phyloP scores from a whole-genome alignment of 2,329 filamentous ascomycete genomes.

The Blumeria graminis region DNA sequence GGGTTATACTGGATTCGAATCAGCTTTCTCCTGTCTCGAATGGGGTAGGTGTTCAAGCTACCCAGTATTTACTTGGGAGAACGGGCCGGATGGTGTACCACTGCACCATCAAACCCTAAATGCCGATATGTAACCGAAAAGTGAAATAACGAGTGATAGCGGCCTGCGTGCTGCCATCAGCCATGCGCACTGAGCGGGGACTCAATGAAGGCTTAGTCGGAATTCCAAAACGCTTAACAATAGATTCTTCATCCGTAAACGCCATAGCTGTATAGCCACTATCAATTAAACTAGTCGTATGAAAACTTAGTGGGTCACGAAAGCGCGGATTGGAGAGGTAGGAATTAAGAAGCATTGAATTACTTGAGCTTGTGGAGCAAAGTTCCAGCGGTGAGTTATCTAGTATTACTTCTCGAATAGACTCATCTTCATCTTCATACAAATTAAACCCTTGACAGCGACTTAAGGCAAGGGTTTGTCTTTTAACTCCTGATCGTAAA shows the following conservation, averaged over 20 bases:
- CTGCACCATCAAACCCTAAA: too few relatives aligned
- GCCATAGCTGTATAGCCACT: background rate
- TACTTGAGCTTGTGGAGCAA: background rate
- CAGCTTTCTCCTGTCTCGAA: too few relatives aligned
- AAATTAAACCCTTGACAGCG: background rate
- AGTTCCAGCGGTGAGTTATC: background rate
- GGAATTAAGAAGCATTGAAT: background rate
- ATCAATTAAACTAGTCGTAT: background rate
- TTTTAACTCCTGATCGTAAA: background rate
- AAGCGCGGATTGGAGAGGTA: background rate
- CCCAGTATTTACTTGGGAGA: too few relatives aligned
- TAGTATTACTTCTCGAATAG: background rate
- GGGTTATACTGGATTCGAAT: too few relatives aligned
- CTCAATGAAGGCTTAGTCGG: background rate
- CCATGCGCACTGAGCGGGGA: background rate
- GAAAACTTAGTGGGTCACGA: background rate
- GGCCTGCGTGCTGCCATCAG: background rate
- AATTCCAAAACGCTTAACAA: background rate
- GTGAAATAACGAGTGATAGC: background rate
- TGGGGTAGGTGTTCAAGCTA: too few relatives aligned
- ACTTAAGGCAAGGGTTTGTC: background rate
- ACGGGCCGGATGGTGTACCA: too few relatives aligned
- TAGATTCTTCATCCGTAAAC: background rate
- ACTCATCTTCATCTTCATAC: background rate
- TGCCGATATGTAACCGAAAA: background rate